Percentiles rank a stretch among this genome's conserved stretches.
These are phyloP conservation scores for Zymoseptoria ardabiliae DNA, from an alignment of 2,329 filamentous ascomycete genomes.

Conservation along the genomic window DNA sequence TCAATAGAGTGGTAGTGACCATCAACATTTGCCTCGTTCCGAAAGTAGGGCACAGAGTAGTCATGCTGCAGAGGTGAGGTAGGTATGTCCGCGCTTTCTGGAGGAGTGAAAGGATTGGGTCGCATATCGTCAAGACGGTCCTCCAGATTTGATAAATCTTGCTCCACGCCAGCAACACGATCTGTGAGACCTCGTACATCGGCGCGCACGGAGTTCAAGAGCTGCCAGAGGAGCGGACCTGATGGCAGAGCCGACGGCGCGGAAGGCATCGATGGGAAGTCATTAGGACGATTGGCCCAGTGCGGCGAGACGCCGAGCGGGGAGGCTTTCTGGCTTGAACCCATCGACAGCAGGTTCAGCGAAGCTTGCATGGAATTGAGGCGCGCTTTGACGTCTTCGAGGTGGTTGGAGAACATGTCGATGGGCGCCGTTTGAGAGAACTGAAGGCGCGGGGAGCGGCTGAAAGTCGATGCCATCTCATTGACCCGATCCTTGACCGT, in stretches of 20 bases:
- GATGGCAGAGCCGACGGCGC: slow-evolving; percentile 9
- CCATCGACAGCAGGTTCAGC: not conserved
- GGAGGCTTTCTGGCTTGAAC: not conserved
- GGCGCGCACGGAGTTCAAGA: slow-evolving; percentile 16
- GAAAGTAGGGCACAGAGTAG: not conserved
- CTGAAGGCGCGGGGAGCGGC: not conserved
- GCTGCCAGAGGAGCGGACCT: slow-evolving; percentile 19
- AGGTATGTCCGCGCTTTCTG: slow-evolving; percentile 9
- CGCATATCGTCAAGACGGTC: slow-evolving; percentile 16
- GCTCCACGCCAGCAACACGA: slow-evolving; percentile 15
- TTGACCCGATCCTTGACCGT: slow-evolving; percentile 19
- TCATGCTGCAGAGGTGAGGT: not conserved
- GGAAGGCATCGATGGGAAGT: not conserved
- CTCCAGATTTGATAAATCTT: slow-evolving; percentile 17
- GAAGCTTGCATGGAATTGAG: slow-evolving; percentile 10
- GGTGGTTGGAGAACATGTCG: slow-evolving; percentile 8
- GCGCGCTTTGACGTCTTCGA: slow-evolving; percentile 10
- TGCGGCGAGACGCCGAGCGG: not conserved
- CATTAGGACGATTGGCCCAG: not conserved
- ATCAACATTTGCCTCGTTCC: not conserved
- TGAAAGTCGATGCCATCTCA: slow-evolving; percentile 14
- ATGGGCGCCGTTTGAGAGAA: not conserved
- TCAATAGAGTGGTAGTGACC: not conserved
- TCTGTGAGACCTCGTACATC: slow-evolving; percentile 13
- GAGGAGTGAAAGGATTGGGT: slow-evolving; percentile 14